phyloP scores from a whole-genome alignment of 2,329 filamentous ascomycete genomes.

The Paramyrothecium roridum region DNA sequence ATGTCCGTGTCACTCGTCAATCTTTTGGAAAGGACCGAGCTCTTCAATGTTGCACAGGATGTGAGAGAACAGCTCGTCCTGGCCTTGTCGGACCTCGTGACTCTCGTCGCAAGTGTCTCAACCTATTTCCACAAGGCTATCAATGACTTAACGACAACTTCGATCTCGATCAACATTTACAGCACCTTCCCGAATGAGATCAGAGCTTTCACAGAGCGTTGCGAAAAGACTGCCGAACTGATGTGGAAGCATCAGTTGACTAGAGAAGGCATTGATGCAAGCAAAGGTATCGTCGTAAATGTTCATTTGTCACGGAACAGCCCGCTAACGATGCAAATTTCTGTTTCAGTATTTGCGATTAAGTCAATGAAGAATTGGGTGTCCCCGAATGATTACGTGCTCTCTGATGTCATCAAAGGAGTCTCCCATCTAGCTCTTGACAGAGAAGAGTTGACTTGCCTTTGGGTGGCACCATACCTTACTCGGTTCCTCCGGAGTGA shows the following conservation, averaged over 20 bases:
- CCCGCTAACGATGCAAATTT: background rate
- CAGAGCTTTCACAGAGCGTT: constrained; percentile 13
- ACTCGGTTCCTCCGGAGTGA: constrained; percentile 12
- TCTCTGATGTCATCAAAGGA: constrained; percentile 5
- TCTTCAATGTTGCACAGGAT: constrained; percentile 14
- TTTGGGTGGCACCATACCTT: constrained; percentile 15
- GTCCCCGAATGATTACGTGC: constrained; percentile 13
- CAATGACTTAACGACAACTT: constrained; percentile 3
- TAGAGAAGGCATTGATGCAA: constrained; percentile 24
- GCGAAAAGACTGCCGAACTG: constrained; percentile 12
- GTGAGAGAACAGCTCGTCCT: constrained; percentile 16
- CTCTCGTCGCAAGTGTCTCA: constrained; percentile 14
- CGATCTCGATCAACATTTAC: constrained; percentile 20
- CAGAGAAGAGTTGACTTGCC: constrained; percentile 18
- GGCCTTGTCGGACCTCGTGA: constrained; percentile 15
- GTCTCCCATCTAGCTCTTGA: constrained; percentile 13
- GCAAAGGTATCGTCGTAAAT: constrained; percentile 17
- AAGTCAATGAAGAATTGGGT: constrained; percentile 29
- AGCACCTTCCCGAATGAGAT: constrained; percentile 12
- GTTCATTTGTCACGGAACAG: background rate
- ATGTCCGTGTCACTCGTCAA: constrained; percentile 16
- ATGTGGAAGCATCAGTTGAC: constrained; percentile 28
- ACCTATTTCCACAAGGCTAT: constrained; percentile 17
- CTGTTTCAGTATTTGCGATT: constrained; percentile 21
- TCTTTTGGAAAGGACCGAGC: constrained; percentile 14